phyloP scores from a whole-genome alignment of 306 rosid species.

The Pachyrhizus erosus region DNA sequence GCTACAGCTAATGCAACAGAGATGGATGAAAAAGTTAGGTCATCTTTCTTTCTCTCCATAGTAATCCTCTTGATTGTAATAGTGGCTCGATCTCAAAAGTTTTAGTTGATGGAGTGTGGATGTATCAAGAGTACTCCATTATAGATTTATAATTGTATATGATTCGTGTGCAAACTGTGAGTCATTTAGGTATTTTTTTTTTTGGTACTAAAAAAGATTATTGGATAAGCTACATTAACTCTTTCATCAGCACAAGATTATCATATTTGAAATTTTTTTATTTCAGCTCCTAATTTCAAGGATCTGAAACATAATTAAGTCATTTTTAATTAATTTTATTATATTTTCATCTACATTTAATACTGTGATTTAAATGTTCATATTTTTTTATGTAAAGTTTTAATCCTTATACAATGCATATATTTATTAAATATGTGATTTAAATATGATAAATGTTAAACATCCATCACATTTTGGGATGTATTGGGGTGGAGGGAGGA shows the following conservation, averaged over 20 bases:
- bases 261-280: not conserved
- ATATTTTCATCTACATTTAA: no score
- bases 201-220: not conserved
- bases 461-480: no score
- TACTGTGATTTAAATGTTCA: no score
- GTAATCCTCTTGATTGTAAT: constrained; percentile 59
- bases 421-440: no score
- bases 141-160: not conserved
- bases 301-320: no score
- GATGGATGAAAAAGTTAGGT: constrained; percentile 56
- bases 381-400: no score
- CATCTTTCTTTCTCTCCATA: constrained; percentile 64
- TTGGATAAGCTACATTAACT: not conserved
- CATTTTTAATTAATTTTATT: no score
- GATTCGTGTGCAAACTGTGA: not conserved
- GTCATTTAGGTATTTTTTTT: not conserved
- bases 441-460: no score
- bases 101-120: constrained; percentile 8
- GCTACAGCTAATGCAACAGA: constrained; percentile 30
- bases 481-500: no score
- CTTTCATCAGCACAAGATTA: not conserved
- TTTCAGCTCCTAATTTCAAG: no score
- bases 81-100: constrained; percentile 49
- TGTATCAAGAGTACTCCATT: not conserved
- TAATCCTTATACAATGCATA: no score